Evolutionary conservation across 2,329 filamentous ascomycete genomes (phyloP), one percentile per base, ranked within the genome.

Genomic region (Teratosphaeria viscida): DNA sequence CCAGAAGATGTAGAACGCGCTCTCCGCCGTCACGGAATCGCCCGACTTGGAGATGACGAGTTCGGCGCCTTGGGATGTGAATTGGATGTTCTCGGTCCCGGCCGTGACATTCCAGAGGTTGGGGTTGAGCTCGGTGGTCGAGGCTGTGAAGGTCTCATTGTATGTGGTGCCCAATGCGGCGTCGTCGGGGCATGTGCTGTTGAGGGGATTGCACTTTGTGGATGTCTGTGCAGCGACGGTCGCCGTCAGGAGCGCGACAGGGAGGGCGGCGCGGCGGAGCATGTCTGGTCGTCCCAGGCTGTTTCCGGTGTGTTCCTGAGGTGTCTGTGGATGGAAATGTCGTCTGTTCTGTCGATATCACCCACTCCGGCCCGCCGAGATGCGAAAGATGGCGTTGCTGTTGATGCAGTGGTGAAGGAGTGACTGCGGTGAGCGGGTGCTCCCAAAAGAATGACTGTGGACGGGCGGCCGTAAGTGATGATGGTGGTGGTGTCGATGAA

Each of bases 1-100:
- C 66, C 87, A 92, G 78, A 95, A 91, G 74, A 95, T 88, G 77
- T 90, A 94, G 72, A 91, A 92, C 65, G 85, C 84, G 54, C 88
- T 85, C 64, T 85, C 82, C 62, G 95, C 82, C 0, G 90, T 95
- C 0, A 90, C 88, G 0, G 89, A 87, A 66, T 95, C 84, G 63
- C 86, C 84, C 64, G 85, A 81, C 70, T 85, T 80, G 57, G 74
- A 75, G 73, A 96, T 84, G 55, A 82, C 86, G 73, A 95, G 89
- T 57, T 81, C 77, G 52, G 87, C 87, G 47, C 88, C 89, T 43
- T 68, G 62, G 23, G 67, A 62, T 53, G 83, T 76, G 54, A 79
- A 71, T 58, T 80, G 79, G 71, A 86, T 90, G 8, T 78, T 75
- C 55, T 90, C 78, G 4, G 74, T 74, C 57, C 89, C 88, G 55